Evolutionary conservation across 2,329 filamentous ascomycete genomes (phyloP).

Genomic region (Apiospora koreana): DNA sequence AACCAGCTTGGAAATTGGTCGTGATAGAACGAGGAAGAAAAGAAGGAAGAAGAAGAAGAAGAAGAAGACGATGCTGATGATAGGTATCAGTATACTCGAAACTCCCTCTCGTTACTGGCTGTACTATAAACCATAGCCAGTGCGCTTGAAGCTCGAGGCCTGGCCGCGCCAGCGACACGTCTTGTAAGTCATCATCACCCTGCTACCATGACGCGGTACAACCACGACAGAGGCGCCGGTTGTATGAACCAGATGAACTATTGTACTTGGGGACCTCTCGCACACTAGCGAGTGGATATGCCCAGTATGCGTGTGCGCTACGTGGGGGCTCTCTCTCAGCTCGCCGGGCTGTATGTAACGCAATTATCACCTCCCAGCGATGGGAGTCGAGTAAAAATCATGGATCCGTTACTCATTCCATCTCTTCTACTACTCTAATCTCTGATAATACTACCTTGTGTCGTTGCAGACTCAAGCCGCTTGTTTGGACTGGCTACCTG

Average conservation of each 20-base stretch:
- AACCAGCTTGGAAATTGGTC: background rate
- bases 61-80: too few relatives aligned
- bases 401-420: background rate
- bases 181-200: background rate
- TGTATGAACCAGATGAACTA: background rate
- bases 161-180: background rate
- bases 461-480: background rate
- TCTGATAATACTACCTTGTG: too few relatives aligned
- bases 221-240: background rate
- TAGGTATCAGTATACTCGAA: too few relatives aligned
- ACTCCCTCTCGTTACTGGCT: too few relatives aligned
- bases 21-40: background rate
- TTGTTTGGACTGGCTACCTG: background rate
- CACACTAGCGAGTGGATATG: slow-evolving; percentile 4
- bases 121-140: too few relatives aligned
- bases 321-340: slow-evolving; percentile 1
- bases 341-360: background rate
- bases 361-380: background rate
- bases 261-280: background rate
- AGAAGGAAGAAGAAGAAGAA: background rate
- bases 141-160: too few relatives aligned
- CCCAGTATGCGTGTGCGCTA: background rate
- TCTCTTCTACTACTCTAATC: background rate
- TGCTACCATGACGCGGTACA: background rate
- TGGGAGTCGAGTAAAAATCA: background rate